Evolutionary conservation across 2,329 filamentous ascomycete species (phyloP), one percentile per base, ranked within the genome.

Genomic region (Pseudocercospora cruenta): DNA sequence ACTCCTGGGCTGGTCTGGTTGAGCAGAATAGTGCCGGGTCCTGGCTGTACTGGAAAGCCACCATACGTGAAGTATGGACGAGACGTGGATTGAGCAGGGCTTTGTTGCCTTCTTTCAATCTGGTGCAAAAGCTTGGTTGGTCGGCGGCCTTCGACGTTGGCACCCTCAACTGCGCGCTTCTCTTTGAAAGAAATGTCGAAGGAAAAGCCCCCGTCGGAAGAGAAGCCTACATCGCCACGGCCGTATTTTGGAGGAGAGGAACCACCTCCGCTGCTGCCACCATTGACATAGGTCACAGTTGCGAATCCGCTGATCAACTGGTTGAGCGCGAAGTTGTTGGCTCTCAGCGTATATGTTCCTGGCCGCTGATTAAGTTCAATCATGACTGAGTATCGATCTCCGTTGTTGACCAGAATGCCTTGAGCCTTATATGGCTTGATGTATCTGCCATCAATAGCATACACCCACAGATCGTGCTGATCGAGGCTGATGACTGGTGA

Each of bases 371-470:
- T 75, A 5, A 86, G 77, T 64, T 81, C 74, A 66, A 86, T 70
- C 57, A 87, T 72, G 1, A 87, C 78, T 0, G 85, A 85, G 71
- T 83, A 87, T 6, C 86, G 81, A 65, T 85, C 83, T 12, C 85
- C 86, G 66, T 85, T 87, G 67, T 78, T 77, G 3, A 87, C 69
- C 0, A 74, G 72, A 22, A 87, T 74, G 10, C 80, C 81, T 8
- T 87, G 79, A 0, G 84, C 83, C 5, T 78, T 78, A 59, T 83
- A 79, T 2, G 86, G 86, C 67, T 82, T 76, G 60, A 88, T 83
- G 72, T 86, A 87, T 24, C 62, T 61, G 12, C 67, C 69, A 64
- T 71, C 65, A 16, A 69, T 64, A 36, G 63, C 67, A 58, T 69
- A 69, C 4, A 71, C 64, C 63, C 63, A 69, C 63, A 69, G 58